Conservation (phyloP, 163 green algal genomes). For the Prototheca wickerhamii region DNA sequence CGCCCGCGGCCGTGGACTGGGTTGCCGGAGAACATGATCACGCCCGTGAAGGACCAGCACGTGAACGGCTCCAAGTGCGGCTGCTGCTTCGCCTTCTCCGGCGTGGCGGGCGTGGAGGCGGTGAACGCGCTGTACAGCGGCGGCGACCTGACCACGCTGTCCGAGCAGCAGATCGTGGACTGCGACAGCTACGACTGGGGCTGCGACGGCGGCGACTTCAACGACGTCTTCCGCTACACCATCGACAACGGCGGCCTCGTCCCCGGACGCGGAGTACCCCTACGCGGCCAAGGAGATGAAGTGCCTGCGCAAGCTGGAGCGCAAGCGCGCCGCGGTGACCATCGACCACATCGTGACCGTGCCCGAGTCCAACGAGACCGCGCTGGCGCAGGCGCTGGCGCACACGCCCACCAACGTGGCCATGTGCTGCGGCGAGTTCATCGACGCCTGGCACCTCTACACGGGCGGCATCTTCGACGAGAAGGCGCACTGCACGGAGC, state of each 20-base stretch:
- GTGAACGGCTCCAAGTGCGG: constrained; percentile 22
- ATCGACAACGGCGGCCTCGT: constrained; percentile 47
- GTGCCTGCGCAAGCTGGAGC: constrained; percentile 16
- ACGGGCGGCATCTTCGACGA: constrained; percentile 35
- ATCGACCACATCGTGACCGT: constrained; percentile 19
- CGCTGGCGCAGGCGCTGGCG: constrained; percentile 21
- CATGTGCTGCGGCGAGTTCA: constrained; percentile 28
- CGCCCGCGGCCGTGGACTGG: constrained; percentile 40
- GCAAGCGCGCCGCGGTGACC: constrained; percentile 11
- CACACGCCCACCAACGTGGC: constrained; percentile 42
- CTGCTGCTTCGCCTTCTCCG: constrained; percentile 35
- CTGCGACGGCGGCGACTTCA: constrained; percentile 53
- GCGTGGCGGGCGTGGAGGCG: constrained; percentile 49
- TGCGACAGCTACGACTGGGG: constrained; percentile 48
- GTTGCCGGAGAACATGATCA: constrained; percentile 35
- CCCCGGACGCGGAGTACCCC: constrained; percentile 39
- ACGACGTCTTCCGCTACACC: constrained; percentile 49
- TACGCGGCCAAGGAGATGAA: constrained; percentile 18
- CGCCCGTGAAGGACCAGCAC: constrained; percentile 56
- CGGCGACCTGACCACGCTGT: constrained; percentile 38
- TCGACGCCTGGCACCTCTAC: constrained; percentile 49
- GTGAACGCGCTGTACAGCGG: constrained; percentile 44
- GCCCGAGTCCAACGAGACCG: constrained; percentile 16
- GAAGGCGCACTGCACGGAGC: constrained; percentile 12
- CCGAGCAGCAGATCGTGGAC: constrained; percentile 60